These are phyloP conservation scores for Euphorbia lathyris DNA, from an alignment of 345 rosid genomes.

Conservation along the genomic window DNA sequence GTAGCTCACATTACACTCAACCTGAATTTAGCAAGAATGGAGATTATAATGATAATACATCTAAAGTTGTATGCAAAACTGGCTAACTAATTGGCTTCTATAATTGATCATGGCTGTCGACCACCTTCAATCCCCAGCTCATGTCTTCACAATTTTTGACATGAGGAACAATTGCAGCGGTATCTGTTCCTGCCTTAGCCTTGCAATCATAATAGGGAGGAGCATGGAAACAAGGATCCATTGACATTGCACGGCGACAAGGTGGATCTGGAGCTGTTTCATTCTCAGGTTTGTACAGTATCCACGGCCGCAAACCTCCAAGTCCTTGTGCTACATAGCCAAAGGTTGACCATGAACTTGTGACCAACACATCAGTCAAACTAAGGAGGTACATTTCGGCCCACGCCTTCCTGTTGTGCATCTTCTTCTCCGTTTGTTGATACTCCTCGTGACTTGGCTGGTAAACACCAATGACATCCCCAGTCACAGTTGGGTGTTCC, in stretches of 20 bases:
- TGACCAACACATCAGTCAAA: constrained; percentile 28
- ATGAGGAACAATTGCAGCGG: constrained; percentile 25
- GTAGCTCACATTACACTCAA: neutral
- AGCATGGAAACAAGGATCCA: constrained; percentile 36
- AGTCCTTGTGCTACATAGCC: constrained; percentile 37
- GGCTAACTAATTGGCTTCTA: constrained; percentile 2
- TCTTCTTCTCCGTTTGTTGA: constrained; percentile 22
- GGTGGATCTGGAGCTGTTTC: constrained; percentile 29
- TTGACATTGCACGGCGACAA: constrained; percentile 29
- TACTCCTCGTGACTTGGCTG: constrained; percentile 34
- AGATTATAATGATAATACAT: neutral
- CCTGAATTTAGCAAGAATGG: neutral
- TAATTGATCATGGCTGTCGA: constrained; percentile 17
- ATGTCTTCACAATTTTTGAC: constrained; percentile 35
- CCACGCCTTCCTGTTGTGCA: constrained; percentile 30
- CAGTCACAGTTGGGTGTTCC: constrained; percentile 21
- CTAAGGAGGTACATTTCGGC: constrained; percentile 31
- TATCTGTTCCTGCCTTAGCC: constrained; percentile 26
- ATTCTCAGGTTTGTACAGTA: constrained; percentile 29
- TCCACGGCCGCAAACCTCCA: constrained; percentile 33
- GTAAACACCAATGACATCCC: constrained; percentile 25
- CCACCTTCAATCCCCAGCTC: constrained; percentile 35
- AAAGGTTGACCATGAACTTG: constrained; percentile 33
- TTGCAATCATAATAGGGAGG: constrained; percentile 36
- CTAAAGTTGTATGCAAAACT: constrained; percentile 7